Base-by-base conservation (phyloP, 176 grass and related monocot genomes). In the Microstegium vimineum region DNA sequence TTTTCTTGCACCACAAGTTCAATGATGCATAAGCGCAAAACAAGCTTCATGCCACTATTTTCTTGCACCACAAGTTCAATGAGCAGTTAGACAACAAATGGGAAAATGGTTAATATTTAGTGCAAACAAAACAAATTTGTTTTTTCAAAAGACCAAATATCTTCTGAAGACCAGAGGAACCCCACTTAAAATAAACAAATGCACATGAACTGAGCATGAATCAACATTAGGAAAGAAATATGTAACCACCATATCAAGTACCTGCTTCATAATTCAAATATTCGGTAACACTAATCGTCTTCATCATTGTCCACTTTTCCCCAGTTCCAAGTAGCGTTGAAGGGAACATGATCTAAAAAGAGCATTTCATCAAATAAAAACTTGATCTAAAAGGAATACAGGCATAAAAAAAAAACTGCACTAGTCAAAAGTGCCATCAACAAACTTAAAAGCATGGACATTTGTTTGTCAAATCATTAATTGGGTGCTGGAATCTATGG, bases 221-320 rank as follows among this genome's bases (percentile, higher is more conserved):
- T 43, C 18, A 81, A 57, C 14, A 47, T 23, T 67, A 52, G 26
- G 54, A 41, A 81, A 37, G 66, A 65, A 73, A 78, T 42, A 11
- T 47, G 64, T 30, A 69, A 17, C 40, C 67, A 67, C 36, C 31
- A 56, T 89, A 45, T 14, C 18, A 35, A 11, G 8, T 62, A 99
- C 96, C 96, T 84, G 93, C 76, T 95, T 99, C 96, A 75, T 99
- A 99, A 68, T 99, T 99, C 33, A 99, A 90, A 90, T 99, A 99
- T 78, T 99, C 93, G 11, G 96, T 95, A 47, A 99, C 96, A 83
- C 93, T 99, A 78, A 99, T 95, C 38, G 93, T 99, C 83, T 94
- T 99, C 93, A 99, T 95, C 96, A 99, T 99, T 40, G 96, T 99
- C 96, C 96, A 99, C 26, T 85, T 88, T 89, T 99, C 93, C 43